phyloP scores from a whole-genome alignment of 306 rosid genomes.

The Vicia villosa region DNA sequence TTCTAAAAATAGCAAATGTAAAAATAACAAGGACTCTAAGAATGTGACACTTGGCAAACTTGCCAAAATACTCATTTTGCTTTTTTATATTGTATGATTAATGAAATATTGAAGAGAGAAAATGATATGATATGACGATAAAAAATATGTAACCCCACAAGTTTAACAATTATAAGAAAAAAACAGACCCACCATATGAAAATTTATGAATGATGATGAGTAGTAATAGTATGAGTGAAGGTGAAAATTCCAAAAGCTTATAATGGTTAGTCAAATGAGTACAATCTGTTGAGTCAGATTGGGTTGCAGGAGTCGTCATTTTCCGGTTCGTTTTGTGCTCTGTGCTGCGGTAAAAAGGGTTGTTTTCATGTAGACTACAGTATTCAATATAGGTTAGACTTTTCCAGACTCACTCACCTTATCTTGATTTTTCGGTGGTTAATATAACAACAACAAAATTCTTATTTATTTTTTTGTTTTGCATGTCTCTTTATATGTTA shows the following conservation, averaged over 20 bases:
- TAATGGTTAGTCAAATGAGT: slow-evolving; percentile 43
- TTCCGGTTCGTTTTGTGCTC: slow-evolving; percentile 26
- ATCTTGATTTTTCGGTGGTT: not conserved
- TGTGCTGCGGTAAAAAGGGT: not conserved
- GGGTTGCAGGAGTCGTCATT: slow-evolving; percentile 40
- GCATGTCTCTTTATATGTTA: too few species aligned
- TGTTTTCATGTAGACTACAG: not conserved
- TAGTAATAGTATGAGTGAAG: slow-evolving; percentile 6
- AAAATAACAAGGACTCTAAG: too few species aligned
- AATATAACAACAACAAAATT: not conserved
- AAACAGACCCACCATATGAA: slow-evolving; percentile 27
- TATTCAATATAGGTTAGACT: not conserved
- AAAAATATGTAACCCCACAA: slow-evolving; percentile 44
- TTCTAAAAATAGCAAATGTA: too few species aligned
- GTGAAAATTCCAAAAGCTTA: slow-evolving; percentile 51
- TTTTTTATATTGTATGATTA: too few species aligned
- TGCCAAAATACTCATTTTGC: too few species aligned
- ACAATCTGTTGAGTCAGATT: slow-evolving; percentile 35
- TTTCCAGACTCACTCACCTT: not conserved
- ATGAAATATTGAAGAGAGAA: slow-evolving; percentile 15
- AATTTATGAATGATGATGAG: not conserved
- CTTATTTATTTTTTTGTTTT: too few species aligned
- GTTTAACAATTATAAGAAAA: not conserved
- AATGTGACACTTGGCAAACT: too few species aligned
- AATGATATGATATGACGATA: slow-evolving; percentile 28